Evolutionary conservation across 2,329 filamentous ascomycete species (phyloP).

Genomic region (Colletotrichum caudatum): DNA sequence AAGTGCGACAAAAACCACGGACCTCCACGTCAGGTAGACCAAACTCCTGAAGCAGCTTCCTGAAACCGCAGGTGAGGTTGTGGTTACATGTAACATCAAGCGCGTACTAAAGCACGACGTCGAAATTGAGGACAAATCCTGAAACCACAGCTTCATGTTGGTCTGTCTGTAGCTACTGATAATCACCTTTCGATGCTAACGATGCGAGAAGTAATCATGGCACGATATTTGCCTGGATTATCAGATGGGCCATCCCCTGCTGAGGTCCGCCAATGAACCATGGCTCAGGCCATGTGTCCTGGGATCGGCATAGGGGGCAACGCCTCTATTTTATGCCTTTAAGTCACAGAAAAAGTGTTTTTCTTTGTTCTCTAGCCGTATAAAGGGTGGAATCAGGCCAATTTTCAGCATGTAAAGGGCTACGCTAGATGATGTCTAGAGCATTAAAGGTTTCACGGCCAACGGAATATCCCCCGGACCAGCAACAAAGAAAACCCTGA

Average conservation of each 20-base stretch:
- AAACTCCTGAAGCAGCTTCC: conserved; percentile 1
- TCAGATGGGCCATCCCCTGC: no score
- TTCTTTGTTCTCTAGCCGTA: neutral
- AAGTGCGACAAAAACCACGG: neutral
- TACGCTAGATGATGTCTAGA: conserved; percentile 63
- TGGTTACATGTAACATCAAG: conserved; percentile 60
- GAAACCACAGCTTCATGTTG: conserved; percentile 73
- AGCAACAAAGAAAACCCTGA: conserved; percentile 45
- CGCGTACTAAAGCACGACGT: conserved; percentile 63
- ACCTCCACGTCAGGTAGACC: neutral
- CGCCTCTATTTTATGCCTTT: conserved; percentile 62
- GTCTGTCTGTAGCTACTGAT: conserved; percentile 32
- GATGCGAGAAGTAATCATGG: conserved; percentile 13
- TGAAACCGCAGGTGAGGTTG: conserved; percentile 62
- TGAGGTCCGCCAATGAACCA: conserved; percentile 60
- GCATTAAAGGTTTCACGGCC: conserved; percentile 47
- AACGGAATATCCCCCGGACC: conserved; percentile 45
- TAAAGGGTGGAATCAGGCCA: conserved; percentile 65
- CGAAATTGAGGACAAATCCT: conserved; percentile 71
- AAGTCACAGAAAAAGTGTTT: neutral
- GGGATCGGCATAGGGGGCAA: conserved; percentile 70
- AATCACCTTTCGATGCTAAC: neutral
- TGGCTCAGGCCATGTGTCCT: conserved; percentile 70
- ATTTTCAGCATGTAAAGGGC: no score
- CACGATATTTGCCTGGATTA: neutral